Evolutionary conservation across 208 protist species (phyloP).

Genomic region (Trypanosoma brucei): DNA sequence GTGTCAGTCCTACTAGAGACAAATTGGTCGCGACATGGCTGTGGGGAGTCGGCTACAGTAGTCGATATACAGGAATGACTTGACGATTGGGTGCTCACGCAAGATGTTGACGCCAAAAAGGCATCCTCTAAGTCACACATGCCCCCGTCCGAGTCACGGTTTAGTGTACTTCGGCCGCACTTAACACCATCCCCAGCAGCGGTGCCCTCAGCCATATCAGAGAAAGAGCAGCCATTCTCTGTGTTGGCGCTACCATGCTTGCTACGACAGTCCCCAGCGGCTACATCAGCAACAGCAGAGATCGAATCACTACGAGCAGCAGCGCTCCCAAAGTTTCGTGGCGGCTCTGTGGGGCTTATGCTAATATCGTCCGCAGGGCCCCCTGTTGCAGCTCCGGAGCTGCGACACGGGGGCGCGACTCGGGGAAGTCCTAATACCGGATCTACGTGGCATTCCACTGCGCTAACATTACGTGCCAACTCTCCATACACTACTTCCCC

Average conservation of each 20-base stretch:
- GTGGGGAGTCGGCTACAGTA: too few species aligned
- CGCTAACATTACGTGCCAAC: slow-evolving; percentile 23
- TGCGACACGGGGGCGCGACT: not conserved
- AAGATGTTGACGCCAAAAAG: too few species aligned
- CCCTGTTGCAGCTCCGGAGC: not conserved
- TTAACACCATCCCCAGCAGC: not conserved
- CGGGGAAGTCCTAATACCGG: not conserved
- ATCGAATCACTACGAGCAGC: too few species aligned
- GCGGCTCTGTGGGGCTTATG: slow-evolving; percentile 2
- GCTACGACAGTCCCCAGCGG: not conserved
- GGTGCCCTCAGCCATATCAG: slow-evolving; percentile 1
- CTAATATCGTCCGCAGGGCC: not conserved
- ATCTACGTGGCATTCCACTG: not conserved
- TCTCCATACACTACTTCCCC: slow-evolving; percentile 57
- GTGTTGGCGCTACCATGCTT: not conserved
- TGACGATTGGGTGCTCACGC: too few species aligned
- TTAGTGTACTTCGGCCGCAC: too few species aligned
- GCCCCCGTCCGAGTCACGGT: too few species aligned
- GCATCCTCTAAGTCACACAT: too few species aligned
- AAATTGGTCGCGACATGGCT: too few species aligned
- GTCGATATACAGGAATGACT: too few species aligned
- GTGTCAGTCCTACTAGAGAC: too few species aligned
- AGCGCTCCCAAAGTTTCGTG: not conserved
- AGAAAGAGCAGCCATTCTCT: not conserved
- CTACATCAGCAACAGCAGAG: not conserved